Conservation (phyloP, 768 basidiomycete species). For the Boletus rex-veris region DNA sequence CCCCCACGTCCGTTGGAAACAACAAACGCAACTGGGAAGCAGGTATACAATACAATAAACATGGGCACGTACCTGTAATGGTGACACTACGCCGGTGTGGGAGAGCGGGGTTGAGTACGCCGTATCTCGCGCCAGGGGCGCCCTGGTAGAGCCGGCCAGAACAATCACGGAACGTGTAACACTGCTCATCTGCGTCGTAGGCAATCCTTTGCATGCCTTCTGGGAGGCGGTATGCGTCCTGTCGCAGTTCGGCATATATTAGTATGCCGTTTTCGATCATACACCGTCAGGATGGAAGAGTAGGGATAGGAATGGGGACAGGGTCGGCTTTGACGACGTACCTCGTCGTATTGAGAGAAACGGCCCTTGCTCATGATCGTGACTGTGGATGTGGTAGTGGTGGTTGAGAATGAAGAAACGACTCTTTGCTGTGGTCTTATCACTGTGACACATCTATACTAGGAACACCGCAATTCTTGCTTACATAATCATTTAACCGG, state of each 20-base stretch:
- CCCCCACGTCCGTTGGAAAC: too few relatives aligned
- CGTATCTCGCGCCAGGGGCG: conserved; percentile 44
- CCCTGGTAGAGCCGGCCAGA: conserved; percentile 44
- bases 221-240: conserved; percentile 37
- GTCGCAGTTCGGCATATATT: not conserved
- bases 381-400: conserved; percentile 7
- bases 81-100: conserved; percentile 26
- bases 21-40: not conserved
- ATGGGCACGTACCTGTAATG: conserved; percentile 14
- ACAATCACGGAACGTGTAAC: conserved; percentile 48
- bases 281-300: too few relatives aligned
- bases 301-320: not conserved
- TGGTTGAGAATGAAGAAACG: not conserved
- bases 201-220: conserved; percentile 47
- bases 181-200: conserved; percentile 52
- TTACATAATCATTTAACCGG: too few relatives aligned
- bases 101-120: conserved; percentile 36
- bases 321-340: conserved; percentile 1
- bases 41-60: too few relatives aligned
- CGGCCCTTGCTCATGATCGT: not conserved
- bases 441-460: too few relatives aligned
- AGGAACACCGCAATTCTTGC: too few relatives aligned
- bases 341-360: conserved; percentile 28
- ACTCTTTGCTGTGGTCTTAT: not conserved
- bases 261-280: not conserved